A percentile compares a stretch with the other conserved stretches of the same genome.
Conservation (phyloP, 2,329 filamentous ascomycete species). For the Alternaria ventricosa region DNA sequence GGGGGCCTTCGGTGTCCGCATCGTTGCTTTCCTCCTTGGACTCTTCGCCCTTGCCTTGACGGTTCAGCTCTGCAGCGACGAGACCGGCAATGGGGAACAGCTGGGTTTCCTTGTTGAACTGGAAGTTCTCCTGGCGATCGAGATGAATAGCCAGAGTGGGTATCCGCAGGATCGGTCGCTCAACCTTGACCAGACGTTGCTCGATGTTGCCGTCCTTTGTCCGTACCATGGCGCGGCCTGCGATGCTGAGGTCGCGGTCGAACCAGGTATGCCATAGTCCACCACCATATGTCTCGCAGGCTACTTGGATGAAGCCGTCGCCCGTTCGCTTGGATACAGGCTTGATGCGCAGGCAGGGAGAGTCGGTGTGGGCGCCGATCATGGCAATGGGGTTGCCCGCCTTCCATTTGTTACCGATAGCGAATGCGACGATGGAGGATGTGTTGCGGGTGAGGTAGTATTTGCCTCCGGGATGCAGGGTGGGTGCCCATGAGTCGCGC, state of each 20-base stretch:
- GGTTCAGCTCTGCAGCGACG: slow-evolving; percentile 85
- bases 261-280: slow-evolving; percentile 99
- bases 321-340: slow-evolving; percentile 88
- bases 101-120: slow-evolving; percentile 97
- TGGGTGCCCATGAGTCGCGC: slow-evolving; percentile 84
- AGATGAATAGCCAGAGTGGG: slow-evolving; percentile 95
- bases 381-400: slow-evolving; percentile 90
- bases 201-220: slow-evolving; percentile 75
- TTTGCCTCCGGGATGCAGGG: slow-evolving; percentile 83
- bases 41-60: slow-evolving; percentile 63
- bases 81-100: slow-evolving; percentile 92
- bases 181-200: slow-evolving; percentile 87
- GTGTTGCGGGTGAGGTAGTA: slow-evolving; percentile 96
- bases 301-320: slow-evolving; percentile 90
- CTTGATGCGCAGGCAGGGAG: slow-evolving; percentile 89
- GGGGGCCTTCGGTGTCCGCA: slow-evolving; percentile 54
- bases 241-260: slow-evolving; percentile 89
- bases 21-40: slow-evolving; percentile 53
- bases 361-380: slow-evolving; percentile 96
- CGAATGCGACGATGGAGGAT: slow-evolving; percentile 91
- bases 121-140: slow-evolving; percentile 82
- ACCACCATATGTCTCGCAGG: slow-evolving; percentile 95
- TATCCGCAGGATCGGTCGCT: slow-evolving; percentile 87
- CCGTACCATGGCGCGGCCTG: slow-evolving; percentile 84
- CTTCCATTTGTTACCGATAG: slow-evolving; percentile 88